A percentile compares a stretch with the other conserved stretches of the same genome.
Evolutionary conservation across 192 early-diverging fungal species (phyloP).

Genomic region (Allomyces macrogynus): DNA sequence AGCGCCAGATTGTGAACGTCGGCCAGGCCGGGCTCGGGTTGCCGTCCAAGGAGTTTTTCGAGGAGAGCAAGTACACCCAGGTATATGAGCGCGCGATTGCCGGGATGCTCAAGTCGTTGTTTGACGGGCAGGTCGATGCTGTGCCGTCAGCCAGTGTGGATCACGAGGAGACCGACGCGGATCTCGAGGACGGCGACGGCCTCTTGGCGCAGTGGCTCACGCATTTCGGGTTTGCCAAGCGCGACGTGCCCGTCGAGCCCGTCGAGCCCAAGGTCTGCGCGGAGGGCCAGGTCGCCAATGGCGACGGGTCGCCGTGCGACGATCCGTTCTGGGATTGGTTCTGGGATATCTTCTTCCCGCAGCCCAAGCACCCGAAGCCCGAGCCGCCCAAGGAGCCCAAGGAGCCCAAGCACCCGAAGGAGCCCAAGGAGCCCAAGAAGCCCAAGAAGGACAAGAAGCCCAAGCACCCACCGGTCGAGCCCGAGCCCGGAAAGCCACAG

Average conservation of each 20-base stretch:
- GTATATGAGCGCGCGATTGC: neutral
- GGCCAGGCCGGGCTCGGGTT: neutral
- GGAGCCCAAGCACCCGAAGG: neutral
- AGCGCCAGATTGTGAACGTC: neutral
- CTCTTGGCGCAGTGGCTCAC: too few species aligned
- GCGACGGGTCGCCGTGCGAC: too few species aligned
- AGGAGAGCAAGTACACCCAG: neutral
- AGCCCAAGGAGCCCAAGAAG: neutral
- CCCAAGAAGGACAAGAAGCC: neutral
- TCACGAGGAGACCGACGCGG: too few species aligned
- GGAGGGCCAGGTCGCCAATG: too few species aligned
- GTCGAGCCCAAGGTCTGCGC: too few species aligned
- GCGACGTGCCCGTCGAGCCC: too few species aligned
- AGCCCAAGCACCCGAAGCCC: neutral
- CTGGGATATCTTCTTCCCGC: neutral
- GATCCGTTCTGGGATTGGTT: neutral
- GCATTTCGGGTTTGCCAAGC: too few species aligned
- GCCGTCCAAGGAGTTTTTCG: neutral
- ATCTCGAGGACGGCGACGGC: too few species aligned
- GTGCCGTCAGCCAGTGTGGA: too few species aligned
- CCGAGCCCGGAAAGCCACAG: neutral
- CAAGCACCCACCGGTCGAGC: neutral
- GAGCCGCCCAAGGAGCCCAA: neutral
- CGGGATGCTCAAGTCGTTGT: neutral
- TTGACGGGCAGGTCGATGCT: neutral